phyloP scores from a whole-genome alignment of 176 grass and related monocot genomes.

The Tillandsia fasciculata region DNA sequence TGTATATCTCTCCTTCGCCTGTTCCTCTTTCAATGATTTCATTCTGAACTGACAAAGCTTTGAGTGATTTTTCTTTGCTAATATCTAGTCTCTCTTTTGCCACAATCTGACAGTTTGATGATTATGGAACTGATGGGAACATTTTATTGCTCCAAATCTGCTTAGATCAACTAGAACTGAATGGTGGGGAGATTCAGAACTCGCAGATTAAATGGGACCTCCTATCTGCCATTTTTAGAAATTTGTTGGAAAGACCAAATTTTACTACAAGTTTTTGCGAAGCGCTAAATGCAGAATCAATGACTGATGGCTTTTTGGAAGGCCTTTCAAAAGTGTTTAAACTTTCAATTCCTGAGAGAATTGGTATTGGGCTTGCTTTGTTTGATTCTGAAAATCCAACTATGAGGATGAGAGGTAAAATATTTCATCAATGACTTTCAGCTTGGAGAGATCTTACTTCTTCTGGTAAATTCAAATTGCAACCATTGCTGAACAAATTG shows the following conservation, averaged over 20 bases:
- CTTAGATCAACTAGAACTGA: conserved; percentile 54
- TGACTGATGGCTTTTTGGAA: conserved; percentile 44
- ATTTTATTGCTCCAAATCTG: conserved; percentile 63
- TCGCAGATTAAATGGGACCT: conserved; percentile 32
- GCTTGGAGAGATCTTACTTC: not conserved
- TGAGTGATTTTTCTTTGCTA: not conserved
- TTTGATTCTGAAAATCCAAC: conserved; percentile 64
- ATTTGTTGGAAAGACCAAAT: conserved; percentile 57
- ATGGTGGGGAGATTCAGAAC: conserved; percentile 25
- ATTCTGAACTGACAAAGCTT: not conserved
- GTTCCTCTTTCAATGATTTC: not conserved
- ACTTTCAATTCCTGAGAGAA: conserved; percentile 53
- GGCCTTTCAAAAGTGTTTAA: conserved; percentile 63
- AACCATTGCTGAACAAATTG: not conserved
- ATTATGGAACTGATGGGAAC: conserved; percentile 54
- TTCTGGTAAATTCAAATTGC: not conserved
- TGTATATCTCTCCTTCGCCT: no score
- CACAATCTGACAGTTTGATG: conserved; percentile 45
- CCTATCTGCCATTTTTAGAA: conserved; percentile 44
- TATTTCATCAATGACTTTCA: conserved; percentile 1
- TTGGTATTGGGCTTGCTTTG: conserved; percentile 62
- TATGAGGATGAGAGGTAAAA: conserved; percentile 51
- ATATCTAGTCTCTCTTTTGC: conserved; percentile 17
- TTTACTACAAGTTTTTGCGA: conserved; percentile 68
- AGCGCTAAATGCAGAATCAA: conserved; percentile 37